Evolutionary conservation across 441 rosid species (phyloP), one percentile per base, ranked within the genome.

Genomic region (Populus hybrid): DNA sequence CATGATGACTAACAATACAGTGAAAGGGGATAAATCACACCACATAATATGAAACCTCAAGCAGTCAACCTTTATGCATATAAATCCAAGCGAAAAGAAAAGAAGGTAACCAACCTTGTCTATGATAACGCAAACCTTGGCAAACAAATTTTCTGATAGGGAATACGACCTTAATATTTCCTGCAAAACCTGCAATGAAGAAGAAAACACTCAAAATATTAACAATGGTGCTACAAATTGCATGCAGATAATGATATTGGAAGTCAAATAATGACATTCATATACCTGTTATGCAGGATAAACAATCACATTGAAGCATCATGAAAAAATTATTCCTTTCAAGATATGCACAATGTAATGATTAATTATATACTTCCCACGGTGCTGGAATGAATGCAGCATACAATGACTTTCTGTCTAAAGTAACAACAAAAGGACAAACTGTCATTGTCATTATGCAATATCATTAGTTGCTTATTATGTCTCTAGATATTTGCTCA

Each of bases 91-190:
- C 6, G 4, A 45, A 45, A 45, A 14, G 56, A 45, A 45, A 45
- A 45, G 7, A 56, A 72, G 69, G 69, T 66, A 70, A 79, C 91
- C 77, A 77, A 95, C 98, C 99, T 95, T 93, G 88, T 93, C 98
- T 79, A 95, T 92, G 76, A 90, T 88, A 69, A 95, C 74, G 81
- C 97, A 92, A 76, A 92, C 96, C 83, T 85, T 89, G 77, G 92
- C 93, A 89, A 93, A 95, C 82, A 85, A 79, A 79, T 76, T 78
- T 69, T 92, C 98, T 1, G 95, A 91, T 70, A 93, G 81, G 3
- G 91, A 89, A 83, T 92, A 88, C 68, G 88, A 83, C 63, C 79
- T 87, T 77, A 93, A 80, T 45, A 93, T 82, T 86, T 95, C 97
- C 83, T 93, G 99, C 82, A 93, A 86, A 81, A 95, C 93, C 98